These are phyloP conservation scores for Gnomoniopsis sp. DNA, from an alignment of 2,329 filamentous ascomycete species.

Conservation along the genomic window DNA sequence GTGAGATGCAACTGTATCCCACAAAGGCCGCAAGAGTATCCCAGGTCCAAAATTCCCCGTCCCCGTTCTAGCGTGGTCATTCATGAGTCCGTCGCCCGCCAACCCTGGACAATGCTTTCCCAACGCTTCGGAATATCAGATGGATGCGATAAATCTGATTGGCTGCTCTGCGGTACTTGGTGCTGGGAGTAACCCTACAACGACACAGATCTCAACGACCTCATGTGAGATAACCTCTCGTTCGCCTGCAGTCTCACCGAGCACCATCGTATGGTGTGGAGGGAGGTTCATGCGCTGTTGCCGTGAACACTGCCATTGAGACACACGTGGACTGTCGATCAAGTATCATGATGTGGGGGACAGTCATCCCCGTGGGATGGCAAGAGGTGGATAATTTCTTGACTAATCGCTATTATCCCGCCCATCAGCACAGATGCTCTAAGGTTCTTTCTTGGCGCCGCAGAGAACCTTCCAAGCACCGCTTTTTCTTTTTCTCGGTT, in stretches of 20 bases:
- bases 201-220: background rate
- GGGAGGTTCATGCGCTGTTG: background rate
- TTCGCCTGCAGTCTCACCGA: background rate
- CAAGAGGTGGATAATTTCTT: background rate
- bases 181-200: slow-evolving; percentile 2
- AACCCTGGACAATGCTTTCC: background rate
- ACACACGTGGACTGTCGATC: background rate
- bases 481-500: background rate
- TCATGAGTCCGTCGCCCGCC: background rate
- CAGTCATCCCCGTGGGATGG: background rate
- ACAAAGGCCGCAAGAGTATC: background rate
- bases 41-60: background rate
- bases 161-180: background rate
- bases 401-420: background rate
- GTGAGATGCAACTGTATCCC: background rate
- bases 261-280: background rate
- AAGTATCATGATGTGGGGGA: background rate
- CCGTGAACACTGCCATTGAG: background rate
- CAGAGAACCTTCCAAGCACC: no score
- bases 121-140: slow-evolving; percentile 12
- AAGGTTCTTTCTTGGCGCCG: background rate
- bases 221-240: background rate
- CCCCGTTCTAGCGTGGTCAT: slow-evolving; percentile 3
- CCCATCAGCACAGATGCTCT: background rate
- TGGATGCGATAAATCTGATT: slow-evolving; percentile 8